Evolutionary conservation across 2,329 filamentous ascomycete genomes (phyloP), one percentile per base, ranked within the genome.

Genomic region (Thielaviopsis punctulata): DNA sequence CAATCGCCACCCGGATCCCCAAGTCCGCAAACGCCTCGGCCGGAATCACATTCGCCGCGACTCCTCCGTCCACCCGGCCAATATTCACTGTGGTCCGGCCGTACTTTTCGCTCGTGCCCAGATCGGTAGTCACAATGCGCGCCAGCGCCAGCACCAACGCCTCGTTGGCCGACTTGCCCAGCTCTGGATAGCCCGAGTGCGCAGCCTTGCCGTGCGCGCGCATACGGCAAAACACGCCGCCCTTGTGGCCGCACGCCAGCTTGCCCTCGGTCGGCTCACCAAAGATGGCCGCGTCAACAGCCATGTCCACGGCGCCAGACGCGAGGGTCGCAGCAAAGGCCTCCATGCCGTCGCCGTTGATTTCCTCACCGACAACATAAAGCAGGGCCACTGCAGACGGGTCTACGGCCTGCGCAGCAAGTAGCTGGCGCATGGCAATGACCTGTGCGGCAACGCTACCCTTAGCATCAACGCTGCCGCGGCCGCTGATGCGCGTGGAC

Each of bases 51-150:
- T 96, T 96, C 0, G 73, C 72, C 0, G 92, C 90, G 0, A 95
- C 83, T 3, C 92, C 90, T 10, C 87, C 90, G 1, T 79, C 68
- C 15, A 95, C 73, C 9, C 69, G 66, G 1, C 90, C 92, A 45
- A 96, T 74, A 58, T 98, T 96, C 62, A 95, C 71, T 0, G 92
- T 98, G 0, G 86, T 93, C 57, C 85, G 83, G 2, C 92, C 92
- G 60, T 85, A 93, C 58, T 83, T 78, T 44, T 84, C 75, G 57
- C 81, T 88, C 55, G 73, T 76, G 0, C 88, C 89, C 1, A 95
- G 68, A 44, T 87, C 79, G 1, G 86, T 67, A 22, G 79, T 71
- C 53, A 86, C 69, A 23, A 94, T 65, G 12, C 71, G 73, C 48
- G 74, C 70, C 45, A 95, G 68, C 0, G 82, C 86, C n/a, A 80